A percentile compares a stretch with the other conserved stretches of the same genome.
Conservation (phyloP, 148 eudicot species). For the Chenopodium quinoa region DNA sequence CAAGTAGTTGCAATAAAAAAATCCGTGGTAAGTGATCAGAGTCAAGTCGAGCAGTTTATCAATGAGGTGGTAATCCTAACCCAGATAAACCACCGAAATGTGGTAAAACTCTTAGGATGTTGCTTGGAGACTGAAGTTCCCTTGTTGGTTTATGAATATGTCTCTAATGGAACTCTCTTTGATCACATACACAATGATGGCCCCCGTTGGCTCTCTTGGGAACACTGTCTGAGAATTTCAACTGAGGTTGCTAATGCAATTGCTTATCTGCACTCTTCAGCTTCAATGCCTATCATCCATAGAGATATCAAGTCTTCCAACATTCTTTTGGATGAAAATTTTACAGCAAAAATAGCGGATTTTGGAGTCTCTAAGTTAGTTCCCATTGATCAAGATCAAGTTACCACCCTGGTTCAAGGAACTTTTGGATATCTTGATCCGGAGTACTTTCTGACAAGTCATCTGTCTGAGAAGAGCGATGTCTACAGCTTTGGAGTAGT, state of each 20-base stretch:
- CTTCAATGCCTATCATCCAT: constrained; percentile 26
- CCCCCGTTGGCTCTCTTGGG: constrained; percentile 17
- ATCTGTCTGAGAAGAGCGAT: constrained; percentile 24
- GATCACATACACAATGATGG: constrained; percentile 17
- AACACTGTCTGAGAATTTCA: constrained; percentile 26
- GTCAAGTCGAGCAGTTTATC: constrained; percentile 26
- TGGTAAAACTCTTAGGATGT: constrained; percentile 29
- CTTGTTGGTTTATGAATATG: constrained; percentile 28
- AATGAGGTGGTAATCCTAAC: constrained; percentile 30
- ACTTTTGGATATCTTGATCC: constrained; percentile 31
- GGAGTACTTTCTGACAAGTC: constrained; percentile 26
- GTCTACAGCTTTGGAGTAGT: constrained; percentile 29
- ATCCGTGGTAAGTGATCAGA: constrained; percentile 16
- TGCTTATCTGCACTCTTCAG: constrained; percentile 28
- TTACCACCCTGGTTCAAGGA: constrained; percentile 28
- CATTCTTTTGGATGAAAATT: constrained; percentile 28
- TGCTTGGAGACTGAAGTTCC: constrained; percentile 33
- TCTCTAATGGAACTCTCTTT: constrained; percentile 28
- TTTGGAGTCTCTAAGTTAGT: constrained; percentile 26
- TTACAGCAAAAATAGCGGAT: constrained; percentile 25
- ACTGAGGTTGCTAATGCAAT: constrained; percentile 30
- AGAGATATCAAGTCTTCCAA: constrained; percentile 27
- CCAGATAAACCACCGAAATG: constrained; percentile 28
- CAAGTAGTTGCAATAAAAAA: constrained; percentile 23
- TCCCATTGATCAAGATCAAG: constrained; percentile 23